Base-by-base conservation (phyloP, 1,284 basidiomycete genomes). In the Ceratobasidium sp. region DNA sequence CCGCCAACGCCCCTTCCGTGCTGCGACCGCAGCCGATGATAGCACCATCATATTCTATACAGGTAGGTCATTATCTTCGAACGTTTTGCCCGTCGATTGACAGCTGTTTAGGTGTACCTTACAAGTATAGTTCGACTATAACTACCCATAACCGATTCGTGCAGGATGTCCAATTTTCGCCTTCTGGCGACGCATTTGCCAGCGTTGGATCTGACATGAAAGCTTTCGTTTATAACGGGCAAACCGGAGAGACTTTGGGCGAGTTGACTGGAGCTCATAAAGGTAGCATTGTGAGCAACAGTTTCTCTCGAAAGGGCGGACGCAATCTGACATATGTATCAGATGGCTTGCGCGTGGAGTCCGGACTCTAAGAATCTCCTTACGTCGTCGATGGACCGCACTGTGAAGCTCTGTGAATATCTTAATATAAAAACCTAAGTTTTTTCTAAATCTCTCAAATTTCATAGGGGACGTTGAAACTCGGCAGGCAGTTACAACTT, bases 121-220 rank as follows among this genome's bases (percentile, higher is more conserved):
- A 92, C 89, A 97, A 97, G 85, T 97, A 92, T 82, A 91, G 94
- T 46, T 69, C 93, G 92, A 92, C 91, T n/a, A 94, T 97, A 85
- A 93, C 91, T 83, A 94, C 93, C 0, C 98, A 99, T 85, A 94
- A 93, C 2, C 95, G 95, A 84, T 99, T 98, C 84, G 95, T 99
- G 4, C 96, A 98, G 84, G 95, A 98, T 79, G 91, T 99, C 28
- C 90, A 91, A 77, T 98, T 93, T 84, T 89, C 96, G 0, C 92
- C 93, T 0, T 92, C 92, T 46, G 97, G 96, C 3, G 90, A 93
- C 66, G 87, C 92, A 33, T 98, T 99, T 84, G 94, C 92, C 18
- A 97, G 95, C 64, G 96, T 95, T 18, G 97, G 96, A 40, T 95
- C 95, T 3, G 98, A 99, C 86, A 91, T 90, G 67, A 97, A 97